These are phyloP conservation scores for Trichophyton schoenleinii DNA, from an alignment of 2,329 filamentous ascomycete species.

Conservation along the genomic window DNA sequence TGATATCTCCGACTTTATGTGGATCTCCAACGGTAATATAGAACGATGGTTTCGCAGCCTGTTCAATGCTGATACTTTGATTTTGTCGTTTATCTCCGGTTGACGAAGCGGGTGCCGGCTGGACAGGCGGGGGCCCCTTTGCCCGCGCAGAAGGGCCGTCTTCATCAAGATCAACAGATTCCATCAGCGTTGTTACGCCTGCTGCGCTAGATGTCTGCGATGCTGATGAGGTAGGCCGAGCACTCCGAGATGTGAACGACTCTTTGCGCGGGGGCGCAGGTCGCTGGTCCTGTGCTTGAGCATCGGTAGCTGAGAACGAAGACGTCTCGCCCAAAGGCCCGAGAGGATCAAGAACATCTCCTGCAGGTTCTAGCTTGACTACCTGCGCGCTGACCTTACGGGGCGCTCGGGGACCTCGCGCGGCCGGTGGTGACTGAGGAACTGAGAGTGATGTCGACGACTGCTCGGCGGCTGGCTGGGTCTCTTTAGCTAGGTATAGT, in stretches of 20 bases:
- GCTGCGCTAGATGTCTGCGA: constrained; percentile 38
- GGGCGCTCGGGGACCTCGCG: constrained; percentile 40
- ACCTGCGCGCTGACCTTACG: constrained; percentile 49
- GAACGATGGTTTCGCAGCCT: constrained; percentile 85
- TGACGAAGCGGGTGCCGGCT: constrained; percentile 31
- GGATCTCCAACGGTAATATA: constrained; percentile 88
- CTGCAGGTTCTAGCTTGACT: constrained; percentile 50
- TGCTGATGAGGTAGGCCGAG: constrained; percentile 27
- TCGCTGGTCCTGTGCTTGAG: constrained; percentile 35
- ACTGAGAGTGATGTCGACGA: constrained; percentile 25
- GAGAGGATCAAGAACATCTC: constrained; percentile 49
- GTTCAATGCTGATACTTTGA: constrained; percentile 81
- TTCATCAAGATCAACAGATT: constrained; percentile 62
- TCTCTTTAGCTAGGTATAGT: constrained; percentile 10
- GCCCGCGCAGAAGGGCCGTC: constrained; percentile 44
- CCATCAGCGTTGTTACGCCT: constrained; percentile 34
- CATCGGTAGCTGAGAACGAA: constrained; percentile 23
- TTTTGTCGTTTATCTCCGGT: constrained; percentile 38
- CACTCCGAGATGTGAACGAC: constrained; percentile 27
- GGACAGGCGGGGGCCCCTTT: constrained; percentile 50
- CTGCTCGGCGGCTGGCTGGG: constrained; percentile 15
- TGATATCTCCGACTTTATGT: constrained; percentile 93
- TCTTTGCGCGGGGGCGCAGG: constrained; percentile 51
- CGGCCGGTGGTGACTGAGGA: constrained; percentile 36
- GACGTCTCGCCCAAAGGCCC: constrained; percentile 42